Percentiles rank a stretch among this genome's conserved stretches.
phyloP scores from a whole-genome alignment of 2,329 filamentous ascomycete species.

The Aspergillus brunneoviolaceus region DNA sequence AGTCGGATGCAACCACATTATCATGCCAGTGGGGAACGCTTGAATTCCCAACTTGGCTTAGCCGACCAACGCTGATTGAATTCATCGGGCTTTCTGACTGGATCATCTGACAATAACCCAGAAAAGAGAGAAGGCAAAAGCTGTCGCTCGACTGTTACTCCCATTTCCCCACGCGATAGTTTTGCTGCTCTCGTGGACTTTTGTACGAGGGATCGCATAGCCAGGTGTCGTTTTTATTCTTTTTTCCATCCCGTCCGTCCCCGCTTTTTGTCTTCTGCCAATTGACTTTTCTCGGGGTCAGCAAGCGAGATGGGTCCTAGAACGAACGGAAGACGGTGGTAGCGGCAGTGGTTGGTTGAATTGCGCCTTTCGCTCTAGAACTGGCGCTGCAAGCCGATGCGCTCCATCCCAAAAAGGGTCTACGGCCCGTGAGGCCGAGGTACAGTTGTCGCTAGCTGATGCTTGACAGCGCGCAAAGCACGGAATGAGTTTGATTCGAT shows the following conservation, averaged over 20 bases:
- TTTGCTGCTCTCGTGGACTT: not conserved
- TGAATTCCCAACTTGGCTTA: not conserved
- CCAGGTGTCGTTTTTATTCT: not conserved
- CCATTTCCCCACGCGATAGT: not conserved
- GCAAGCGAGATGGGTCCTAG: not conserved
- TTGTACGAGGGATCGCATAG: not conserved
- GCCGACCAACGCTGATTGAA: not conserved
- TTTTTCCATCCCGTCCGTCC: slow-evolving; percentile 1
- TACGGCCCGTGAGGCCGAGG: slow-evolving; percentile 8
- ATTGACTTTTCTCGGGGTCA: not conserved
- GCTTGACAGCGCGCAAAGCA: slow-evolving; percentile 4
- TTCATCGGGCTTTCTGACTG: slow-evolving; percentile 7
- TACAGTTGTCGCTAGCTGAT: slow-evolving; percentile 4
- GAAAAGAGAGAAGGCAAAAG: not conserved
- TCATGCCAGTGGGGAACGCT: slow-evolving; percentile 12
- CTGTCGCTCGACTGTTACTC: not conserved
- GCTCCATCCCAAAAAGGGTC: slow-evolving; percentile 7
- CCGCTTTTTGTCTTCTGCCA: not conserved
- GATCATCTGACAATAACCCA: not conserved
- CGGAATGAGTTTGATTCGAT: not conserved
- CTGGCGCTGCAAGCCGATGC: slow-evolving; percentile 2
- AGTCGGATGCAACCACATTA: slow-evolving; percentile 18
- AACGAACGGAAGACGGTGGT: not conserved
- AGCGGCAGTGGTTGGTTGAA: slow-evolving; percentile 2
- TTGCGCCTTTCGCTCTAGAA: slow-evolving; percentile 5